phyloP scores from a whole-genome alignment of 345 rosid species.

The Brassica cretica region DNA sequence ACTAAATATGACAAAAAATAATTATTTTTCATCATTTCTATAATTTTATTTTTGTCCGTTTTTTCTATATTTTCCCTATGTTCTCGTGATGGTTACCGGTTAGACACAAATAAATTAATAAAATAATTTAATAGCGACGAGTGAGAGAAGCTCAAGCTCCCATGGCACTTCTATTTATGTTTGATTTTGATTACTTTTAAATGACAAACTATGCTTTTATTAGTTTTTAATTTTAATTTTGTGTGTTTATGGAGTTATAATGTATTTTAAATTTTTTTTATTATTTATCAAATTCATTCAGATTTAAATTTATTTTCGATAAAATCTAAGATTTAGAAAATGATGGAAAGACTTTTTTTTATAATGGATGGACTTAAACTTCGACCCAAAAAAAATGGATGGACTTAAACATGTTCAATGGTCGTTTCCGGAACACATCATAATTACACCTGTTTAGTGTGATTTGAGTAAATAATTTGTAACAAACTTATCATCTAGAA shows the following conservation, averaged over 20 bases:
- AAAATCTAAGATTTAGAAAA: neutral
- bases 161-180: neutral
- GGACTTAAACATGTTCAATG: neutral
- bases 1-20: no score
- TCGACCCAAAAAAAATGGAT: neutral
- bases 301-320: neutral
- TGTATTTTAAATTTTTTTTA: neutral
- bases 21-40: no score
- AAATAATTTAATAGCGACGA: no score
- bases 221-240: no score
- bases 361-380: neutral
- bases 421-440: neutral
- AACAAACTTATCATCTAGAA: neutral
- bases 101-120: no score
- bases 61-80: no score
- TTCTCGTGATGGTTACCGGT: no score
- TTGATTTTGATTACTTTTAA: neutral
- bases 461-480: neutral
- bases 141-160: neutral
- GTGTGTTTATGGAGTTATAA: neutral
- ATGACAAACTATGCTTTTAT: no score
- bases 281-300: neutral
- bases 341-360: neutral
- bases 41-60: no score
- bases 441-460: neutral